Evolutionary conservation across 129 eudicot species (phyloP), one percentile per base, ranked within the genome.

Genomic region (Flaveria robusta): DNA sequence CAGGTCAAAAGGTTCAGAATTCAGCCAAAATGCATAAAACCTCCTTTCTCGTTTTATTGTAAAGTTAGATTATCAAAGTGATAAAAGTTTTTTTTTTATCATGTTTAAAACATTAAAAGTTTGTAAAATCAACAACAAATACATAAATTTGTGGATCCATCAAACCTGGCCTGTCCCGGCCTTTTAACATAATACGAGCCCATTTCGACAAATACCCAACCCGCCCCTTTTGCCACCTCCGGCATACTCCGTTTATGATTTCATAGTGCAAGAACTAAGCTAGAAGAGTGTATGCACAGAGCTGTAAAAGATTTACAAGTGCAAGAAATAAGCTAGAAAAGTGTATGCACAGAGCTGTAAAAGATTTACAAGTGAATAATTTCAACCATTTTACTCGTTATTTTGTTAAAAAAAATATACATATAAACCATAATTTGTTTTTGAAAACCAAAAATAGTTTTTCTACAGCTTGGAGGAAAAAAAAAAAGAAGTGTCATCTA

Each of bases 351-450:
- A 64, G 13, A 51, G 23, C 58, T 6, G 69, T 7, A 15, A 49
- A 49, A 70, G 63, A 49, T 47, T 70, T 29, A 50, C 4, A 23
- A 27, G 26, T 49, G 74, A 27, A 70, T n/a, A n/a, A 49, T 14
- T 16, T 27, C 63, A 70, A 70, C 75, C 27, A 70, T 2, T 70
- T 49, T 24, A 24, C 62, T 26, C 2, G 5, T 56, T 56, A 56
- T 1, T 56, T 56, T 56, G 64, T 56, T 56, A 23, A 22, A 63
- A 22, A 63, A 16, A 62, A 13, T 15, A 62, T 27, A 14, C 19
- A 23, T 24, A 10, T 71, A 27, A 50, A 31, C 65, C 34, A 50
- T 50, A 6, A n/a, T 71, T 26, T 31, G 7, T 29, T n/a, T 39
- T 72, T 56, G 23, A 16, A 58, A 45, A 16, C 6, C 29, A 45